A percentile compares a stretch with the other conserved stretches of the same genome.
Conservation (phyloP, 495 filamentous ascomycete species). For the Aspergillus affinis region DNA sequence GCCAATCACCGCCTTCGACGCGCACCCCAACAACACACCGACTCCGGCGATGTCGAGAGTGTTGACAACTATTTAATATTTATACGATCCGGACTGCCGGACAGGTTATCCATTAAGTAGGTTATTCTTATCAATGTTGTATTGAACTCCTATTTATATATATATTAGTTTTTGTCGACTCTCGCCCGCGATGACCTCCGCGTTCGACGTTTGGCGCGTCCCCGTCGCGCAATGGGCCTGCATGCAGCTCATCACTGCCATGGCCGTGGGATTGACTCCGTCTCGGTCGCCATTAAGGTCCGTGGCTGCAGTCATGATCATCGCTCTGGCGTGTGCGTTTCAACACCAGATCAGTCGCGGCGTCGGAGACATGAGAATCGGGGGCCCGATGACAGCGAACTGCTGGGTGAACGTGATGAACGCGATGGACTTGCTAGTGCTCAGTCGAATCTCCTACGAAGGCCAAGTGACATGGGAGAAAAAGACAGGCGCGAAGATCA, state of each 20-base stretch:
- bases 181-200: constrained; percentile 1
- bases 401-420: constrained; percentile 29
- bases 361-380: constrained; percentile 9
- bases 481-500: constrained; percentile 1
- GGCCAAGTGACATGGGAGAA: constrained; percentile 17
- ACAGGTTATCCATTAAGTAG: too few species aligned
- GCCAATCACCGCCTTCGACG: too few species aligned
- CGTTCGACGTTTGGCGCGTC: constrained; percentile 9
- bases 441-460: constrained; percentile 20
- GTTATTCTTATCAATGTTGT: too few species aligned
- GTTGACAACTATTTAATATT: too few species aligned
- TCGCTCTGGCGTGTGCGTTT: constrained; percentile 10
- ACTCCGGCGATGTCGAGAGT: too few species aligned
- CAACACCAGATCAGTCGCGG: constrained; percentile 6
- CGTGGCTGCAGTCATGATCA: constrained; percentile 1
- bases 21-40: too few species aligned
- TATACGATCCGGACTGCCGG: too few species aligned
- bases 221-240: constrained; percentile 14
- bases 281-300: constrained; percentile 11
- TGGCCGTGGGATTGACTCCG: constrained; percentile 15
- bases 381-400: constrained; percentile 21
- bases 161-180: too few species aligned
- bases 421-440: constrained; percentile 21
- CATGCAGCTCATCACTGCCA: constrained; percentile 16
- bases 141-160: too few species aligned